These are phyloP conservation scores for Ogataea minuta DNA, from an alignment of 805 yeast genomes.

Conservation along the genomic window DNA sequence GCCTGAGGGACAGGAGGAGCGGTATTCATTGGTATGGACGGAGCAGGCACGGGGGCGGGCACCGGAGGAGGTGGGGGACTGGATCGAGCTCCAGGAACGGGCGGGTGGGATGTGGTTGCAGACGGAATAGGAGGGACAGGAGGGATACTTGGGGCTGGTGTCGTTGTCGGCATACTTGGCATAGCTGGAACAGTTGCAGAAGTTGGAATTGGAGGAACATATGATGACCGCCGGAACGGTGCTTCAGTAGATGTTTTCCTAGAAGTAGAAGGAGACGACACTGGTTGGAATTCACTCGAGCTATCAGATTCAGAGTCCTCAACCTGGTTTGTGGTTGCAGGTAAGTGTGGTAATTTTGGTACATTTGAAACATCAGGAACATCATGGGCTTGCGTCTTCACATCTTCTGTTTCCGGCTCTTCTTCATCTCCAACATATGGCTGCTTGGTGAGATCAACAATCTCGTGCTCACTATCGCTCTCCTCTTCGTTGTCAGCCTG, in stretches of 20 bases:
- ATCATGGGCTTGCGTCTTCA: background rate
- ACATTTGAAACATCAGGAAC: no score
- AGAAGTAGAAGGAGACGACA: slow-evolving; percentile 12
- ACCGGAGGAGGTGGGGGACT: background rate
- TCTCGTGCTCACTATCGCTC: slow-evolving; percentile 9
- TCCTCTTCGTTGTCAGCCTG: no score
- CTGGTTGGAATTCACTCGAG: background rate
- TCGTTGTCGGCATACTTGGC: slow-evolving; percentile 15
- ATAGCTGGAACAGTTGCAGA: slow-evolving; percentile 13
- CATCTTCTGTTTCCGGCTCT: slow-evolving; percentile 3
- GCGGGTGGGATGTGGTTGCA: no score
- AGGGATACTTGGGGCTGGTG: slow-evolving; percentile 6
- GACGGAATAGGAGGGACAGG: slow-evolving; percentile 1
- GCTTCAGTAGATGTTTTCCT: slow-evolving; percentile 11
- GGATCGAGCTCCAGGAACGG: background rate
- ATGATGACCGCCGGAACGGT: background rate
- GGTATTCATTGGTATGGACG: background rate
- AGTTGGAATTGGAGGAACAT: slow-evolving; percentile 1
- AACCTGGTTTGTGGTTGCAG: no score
- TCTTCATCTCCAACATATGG: slow-evolving; percentile 8
- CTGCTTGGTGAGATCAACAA: slow-evolving; percentile 6
- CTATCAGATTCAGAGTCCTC: background rate
- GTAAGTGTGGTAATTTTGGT: slow-evolving; percentile 1
- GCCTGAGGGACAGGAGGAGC: slow-evolving; percentile 3
- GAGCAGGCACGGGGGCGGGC: background rate